Evolutionary conservation across 2,329 filamentous ascomycete genomes (phyloP).

Genomic region (Aspergillus sp.): DNA sequence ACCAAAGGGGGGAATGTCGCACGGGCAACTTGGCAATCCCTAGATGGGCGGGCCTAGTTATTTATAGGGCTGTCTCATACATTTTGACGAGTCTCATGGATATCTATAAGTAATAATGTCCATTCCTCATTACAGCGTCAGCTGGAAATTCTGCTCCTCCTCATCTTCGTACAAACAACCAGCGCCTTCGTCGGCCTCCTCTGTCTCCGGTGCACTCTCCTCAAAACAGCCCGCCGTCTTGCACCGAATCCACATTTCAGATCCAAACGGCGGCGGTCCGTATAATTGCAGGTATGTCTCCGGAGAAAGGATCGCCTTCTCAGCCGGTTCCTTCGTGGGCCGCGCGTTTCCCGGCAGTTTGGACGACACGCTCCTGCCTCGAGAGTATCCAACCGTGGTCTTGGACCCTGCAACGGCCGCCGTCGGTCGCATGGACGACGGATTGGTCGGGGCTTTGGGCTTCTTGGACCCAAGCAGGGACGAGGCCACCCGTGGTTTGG

Average conservation of each 20-base stretch:
- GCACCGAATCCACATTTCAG: conserved; percentile 36
- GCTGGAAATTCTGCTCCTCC: conserved; percentile 31
- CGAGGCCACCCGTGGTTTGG: conserved; percentile 29
- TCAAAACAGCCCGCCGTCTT: conserved; percentile 32
- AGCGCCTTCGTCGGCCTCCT: conserved; percentile 15
- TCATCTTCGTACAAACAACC: conserved; percentile 29
- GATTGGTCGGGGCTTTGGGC: conserved; percentile 40
- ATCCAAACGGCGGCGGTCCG: conserved; percentile 32
- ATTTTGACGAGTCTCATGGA: no score
- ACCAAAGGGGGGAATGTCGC: not conserved
- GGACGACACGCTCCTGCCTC: conserved; percentile 49
- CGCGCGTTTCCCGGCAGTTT: conserved; percentile 18
- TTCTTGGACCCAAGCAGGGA: conserved; percentile 27
- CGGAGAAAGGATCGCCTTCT: conserved; percentile 28
- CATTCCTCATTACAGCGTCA: conserved; percentile 21
- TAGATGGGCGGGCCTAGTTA: no score
- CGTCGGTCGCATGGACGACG: conserved; percentile 48
- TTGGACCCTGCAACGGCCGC: conserved; percentile 60
- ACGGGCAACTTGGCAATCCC: not conserved
- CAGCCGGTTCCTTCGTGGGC: conserved; percentile 11
- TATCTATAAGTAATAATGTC: not conserved
- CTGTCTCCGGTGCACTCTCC: conserved; percentile 12
- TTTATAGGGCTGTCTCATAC: no score
- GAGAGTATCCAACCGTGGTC: conserved; percentile 77
- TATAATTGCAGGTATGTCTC: conserved; percentile 36